A percentile compares a stretch with the other conserved stretches of the same genome.
Conservation (phyloP, 495 filamentous ascomycete genomes). For the Lichenothelia convexa region DNA sequence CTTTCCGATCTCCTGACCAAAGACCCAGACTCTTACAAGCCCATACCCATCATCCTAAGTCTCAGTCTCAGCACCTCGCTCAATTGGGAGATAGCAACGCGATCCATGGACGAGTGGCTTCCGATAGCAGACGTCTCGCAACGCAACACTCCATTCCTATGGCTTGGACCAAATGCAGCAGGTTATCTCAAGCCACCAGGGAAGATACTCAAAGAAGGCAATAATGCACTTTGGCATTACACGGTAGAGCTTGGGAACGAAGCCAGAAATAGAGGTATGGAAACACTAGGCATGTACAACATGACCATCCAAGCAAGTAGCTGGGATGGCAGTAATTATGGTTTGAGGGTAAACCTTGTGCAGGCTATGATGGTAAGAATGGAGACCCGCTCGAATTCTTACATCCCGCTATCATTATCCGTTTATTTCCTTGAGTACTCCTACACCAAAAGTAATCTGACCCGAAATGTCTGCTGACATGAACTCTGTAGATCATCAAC, state of each 20-base stretch:
- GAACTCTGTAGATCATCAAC: not conserved
- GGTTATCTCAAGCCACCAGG: constrained; percentile 21
- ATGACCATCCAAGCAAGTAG: constrained; percentile 27
- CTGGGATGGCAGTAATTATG: constrained; percentile 26
- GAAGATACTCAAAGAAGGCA: constrained; percentile 20
- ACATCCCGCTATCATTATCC: not conserved
- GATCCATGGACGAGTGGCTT: constrained; percentile 30
- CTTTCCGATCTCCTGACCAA: constrained; percentile 15
- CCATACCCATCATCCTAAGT: constrained; percentile 28
- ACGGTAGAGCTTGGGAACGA: constrained; percentile 22
- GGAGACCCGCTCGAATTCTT: not conserved
- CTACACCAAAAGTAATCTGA: too few relatives aligned
- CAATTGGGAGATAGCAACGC: constrained; percentile 17
- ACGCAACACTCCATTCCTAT: constrained; percentile 28
- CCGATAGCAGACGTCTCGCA: constrained; percentile 19
- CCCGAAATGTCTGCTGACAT: not conserved
- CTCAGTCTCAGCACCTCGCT: constrained; percentile 23
- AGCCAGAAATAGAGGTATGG: constrained; percentile 22
- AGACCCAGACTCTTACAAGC: constrained; percentile 24
- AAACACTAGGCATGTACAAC: constrained; percentile 31
- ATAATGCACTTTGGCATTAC: constrained; percentile 27
- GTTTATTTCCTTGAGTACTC: not conserved
- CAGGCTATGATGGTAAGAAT: constrained; percentile 34
- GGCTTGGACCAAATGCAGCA: constrained; percentile 30
- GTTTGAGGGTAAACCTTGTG: constrained; percentile 26